phyloP scores from a whole-genome alignment of 1,284 basidiomycete species.

The Apiotrichum mycotoxinovorans region DNA sequence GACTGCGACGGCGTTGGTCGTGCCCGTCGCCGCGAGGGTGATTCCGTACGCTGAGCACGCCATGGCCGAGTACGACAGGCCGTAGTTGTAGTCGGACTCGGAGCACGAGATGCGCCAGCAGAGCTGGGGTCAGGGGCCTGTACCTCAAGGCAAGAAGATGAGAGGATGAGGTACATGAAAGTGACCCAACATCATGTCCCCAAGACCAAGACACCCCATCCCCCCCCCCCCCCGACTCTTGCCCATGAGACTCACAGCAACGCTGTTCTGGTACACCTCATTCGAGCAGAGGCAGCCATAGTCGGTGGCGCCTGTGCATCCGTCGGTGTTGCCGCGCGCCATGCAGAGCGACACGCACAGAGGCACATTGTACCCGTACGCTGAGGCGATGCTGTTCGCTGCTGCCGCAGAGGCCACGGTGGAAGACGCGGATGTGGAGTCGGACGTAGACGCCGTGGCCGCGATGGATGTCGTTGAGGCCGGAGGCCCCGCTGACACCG shows the following conservation, averaged over 20 bases:
- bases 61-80: neutral
- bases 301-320: neutral
- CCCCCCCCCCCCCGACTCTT: neutral
- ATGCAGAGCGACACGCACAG: neutral
- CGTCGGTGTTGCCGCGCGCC: neutral
- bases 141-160: too few species aligned
- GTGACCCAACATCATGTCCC: too few species aligned
- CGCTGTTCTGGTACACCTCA: neutral
- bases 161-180: too few species aligned
- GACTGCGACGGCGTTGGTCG: neutral
- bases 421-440: neutral
- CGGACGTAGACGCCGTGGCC: too few species aligned
- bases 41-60: neutral
- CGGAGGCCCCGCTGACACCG: too few species aligned
- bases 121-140: conserved; percentile 3
- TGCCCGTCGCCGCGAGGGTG: neutral
- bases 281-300: conserved; percentile 1
- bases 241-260: conserved; percentile 1
- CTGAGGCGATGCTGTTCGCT: neutral
- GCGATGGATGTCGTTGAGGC: too few species aligned
- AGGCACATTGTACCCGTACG: neutral
- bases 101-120: conserved; percentile 10
- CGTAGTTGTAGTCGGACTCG: neutral
- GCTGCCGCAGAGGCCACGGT: neutral
- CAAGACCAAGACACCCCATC: too few species aligned